These are phyloP conservation scores for Gyrodon lividus DNA, from an alignment of 768 basidiomycete genomes.

Conservation along the genomic window DNA sequence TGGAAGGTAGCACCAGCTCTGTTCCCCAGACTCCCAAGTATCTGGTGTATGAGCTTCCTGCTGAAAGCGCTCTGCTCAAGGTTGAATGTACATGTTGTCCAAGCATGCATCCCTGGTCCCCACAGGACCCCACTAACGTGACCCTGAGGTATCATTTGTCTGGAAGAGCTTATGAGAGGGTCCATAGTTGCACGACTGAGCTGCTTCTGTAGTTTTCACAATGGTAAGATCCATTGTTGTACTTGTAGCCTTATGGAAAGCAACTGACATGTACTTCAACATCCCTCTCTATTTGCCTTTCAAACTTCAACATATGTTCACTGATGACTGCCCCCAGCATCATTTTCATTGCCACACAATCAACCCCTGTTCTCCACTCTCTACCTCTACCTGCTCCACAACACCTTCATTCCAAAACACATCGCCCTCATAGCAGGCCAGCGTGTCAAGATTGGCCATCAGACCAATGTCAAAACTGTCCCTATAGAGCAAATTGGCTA, in stretches of 20 bases:
- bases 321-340: too few relatives aligned
- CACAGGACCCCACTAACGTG: constrained; percentile 1
- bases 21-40: constrained; percentile 69
- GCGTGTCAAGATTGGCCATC: constrained; percentile 89
- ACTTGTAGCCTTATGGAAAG: constrained; percentile 7
- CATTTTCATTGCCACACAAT: constrained; percentile 31
- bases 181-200: constrained; percentile 80
- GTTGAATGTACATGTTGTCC: constrained; percentile 63
- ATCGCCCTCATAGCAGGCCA: constrained; percentile 68
- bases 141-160: constrained; percentile 74
- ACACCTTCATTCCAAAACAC: constrained; percentile 93
- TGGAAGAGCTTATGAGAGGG: constrained; percentile 78
- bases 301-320: too few relatives aligned
- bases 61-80: constrained; percentile 72
- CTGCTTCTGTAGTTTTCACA: constrained; percentile 92
- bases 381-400: constrained; percentile 88
- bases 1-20: constrained; percentile 66
- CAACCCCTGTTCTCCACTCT: constrained; percentile 42
- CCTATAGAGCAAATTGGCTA: constrained; percentile 93
- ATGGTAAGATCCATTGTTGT: constrained; percentile 45
- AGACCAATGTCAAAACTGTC: constrained; percentile 93
- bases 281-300: too few relatives aligned
- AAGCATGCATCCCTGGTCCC: neutral
- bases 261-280: too few relatives aligned
- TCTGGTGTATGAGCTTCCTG: constrained; percentile 71